Base-by-base conservation (phyloP, 2,329 filamentous ascomycete species). In the Pseudogymnoascus pannorum region DNA sequence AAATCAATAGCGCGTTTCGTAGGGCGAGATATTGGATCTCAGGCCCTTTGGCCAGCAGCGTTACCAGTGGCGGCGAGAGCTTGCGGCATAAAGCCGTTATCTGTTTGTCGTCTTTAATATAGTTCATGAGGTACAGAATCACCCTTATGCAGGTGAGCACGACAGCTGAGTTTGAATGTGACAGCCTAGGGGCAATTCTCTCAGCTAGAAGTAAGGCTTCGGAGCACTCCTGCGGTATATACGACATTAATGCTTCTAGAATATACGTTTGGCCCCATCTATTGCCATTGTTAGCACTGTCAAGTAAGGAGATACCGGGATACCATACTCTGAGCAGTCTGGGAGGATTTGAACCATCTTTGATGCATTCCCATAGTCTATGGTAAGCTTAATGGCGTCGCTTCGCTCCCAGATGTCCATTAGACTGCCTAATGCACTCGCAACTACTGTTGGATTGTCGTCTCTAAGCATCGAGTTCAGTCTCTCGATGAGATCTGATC, bases 261-360 rank as follows among this genome's bases (percentile, higher is more conserved):
- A 99, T 97, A 74, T 99, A 99, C 20, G 93, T 97, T 78, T 99
- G 94, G 42, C 94, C 93, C 94, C 94, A 99, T 81, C 91, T 95
- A 67, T 63, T 66, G 51, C 16, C 40, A 54, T 64, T 44, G 60
- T 66, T 26, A 20, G 26, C n/a, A 29, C 33, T 38, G 5, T 16
- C 7, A 24, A 14, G 29, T 4, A 20, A 22, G 26, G 5, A 31
- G 6, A 4, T 14, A 36, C 20, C 3, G 12, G 59, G 20, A 38
- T 48, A 79, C 2, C 89, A 71, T 83, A 95, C 90, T 99, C 94
- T 16, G 94, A 97, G 77, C 94, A 97, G 73, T 99, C 94, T 1
- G 94, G 88, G 22, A 99, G 76, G 64, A 99, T 97, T 44, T 94
- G 92, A 35, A 97, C 92, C 80, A 99, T 94, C 77, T 99, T 99